A percentile compares a stretch with the other conserved stretches of the same genome.
phyloP scores from a whole-genome alignment of 2,329 filamentous ascomycete species.

The Teratosphaeria pseudoeucalypti region DNA sequence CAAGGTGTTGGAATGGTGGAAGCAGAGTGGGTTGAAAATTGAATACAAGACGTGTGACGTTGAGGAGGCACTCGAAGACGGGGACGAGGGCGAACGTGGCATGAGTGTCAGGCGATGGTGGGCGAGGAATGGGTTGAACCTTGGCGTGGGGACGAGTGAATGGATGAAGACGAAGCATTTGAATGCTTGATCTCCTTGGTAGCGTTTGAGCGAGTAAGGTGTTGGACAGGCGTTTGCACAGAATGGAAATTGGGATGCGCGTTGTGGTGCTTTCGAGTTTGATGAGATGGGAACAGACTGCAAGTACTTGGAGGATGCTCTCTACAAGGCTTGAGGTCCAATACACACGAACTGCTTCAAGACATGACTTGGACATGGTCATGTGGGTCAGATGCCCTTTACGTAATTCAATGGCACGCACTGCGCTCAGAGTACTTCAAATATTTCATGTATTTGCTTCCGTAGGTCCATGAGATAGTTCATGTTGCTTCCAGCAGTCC shows the following conservation, averaged over 20 bases:
- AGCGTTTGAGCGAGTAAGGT: neutral
- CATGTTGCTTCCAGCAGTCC: neutral
- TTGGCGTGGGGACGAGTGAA: conserved; percentile 73
- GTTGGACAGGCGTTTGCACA: neutral
- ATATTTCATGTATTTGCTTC: no score
- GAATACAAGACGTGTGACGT: conserved; percentile 95
- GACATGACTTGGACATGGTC: no score
- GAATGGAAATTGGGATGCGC: neutral
- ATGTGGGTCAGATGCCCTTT: no score
- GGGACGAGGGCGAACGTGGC: conserved; percentile 57
- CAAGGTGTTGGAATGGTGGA: conserved; percentile 87
- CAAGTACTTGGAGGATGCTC: neutral
- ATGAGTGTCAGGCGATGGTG: conserved; percentile 74
- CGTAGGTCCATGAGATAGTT: no score
- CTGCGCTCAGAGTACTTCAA: no score
- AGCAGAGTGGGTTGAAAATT: conserved; percentile 61
- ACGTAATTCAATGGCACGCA: no score
- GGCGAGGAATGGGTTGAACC: conserved; percentile 70
- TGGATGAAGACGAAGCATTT: conserved; percentile 78
- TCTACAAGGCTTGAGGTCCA: neutral
- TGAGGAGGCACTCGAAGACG: conserved; percentile 86
- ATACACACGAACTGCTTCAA: neutral
- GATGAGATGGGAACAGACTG: neutral
- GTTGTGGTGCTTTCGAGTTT: neutral
- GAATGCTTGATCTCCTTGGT: conserved; percentile 2